Base-by-base conservation (phyloP, 208 protist species). In the Leishmania braziliensis region DNA sequence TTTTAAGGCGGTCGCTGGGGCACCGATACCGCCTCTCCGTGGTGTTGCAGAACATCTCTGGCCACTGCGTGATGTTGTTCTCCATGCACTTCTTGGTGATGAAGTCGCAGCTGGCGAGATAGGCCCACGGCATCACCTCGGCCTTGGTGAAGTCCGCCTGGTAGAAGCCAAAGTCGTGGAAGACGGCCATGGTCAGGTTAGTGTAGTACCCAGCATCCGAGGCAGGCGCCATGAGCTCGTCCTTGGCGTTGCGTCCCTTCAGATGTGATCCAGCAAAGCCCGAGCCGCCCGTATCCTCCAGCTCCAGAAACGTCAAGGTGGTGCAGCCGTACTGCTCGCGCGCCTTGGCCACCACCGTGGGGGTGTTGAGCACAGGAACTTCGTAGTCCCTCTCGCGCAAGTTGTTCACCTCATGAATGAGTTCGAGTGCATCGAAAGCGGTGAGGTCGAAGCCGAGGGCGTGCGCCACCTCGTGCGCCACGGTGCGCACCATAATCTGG, bases 361-460 rank as follows among this genome's bases (percentile, higher is more conserved):
- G 75, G 3, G 82, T 76, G 5, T 43, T 89, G 8, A 98, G 85
- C 4, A 84, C 83, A 26, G 81, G 65, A 39, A 73, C n/a, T n/a
- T n/a, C n/a, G n/a, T n/a, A n/a, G n/a, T n/a, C n/a, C n/a, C n/a
- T n/a, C n/a, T n/a, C n/a, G n/a, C n/a, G n/a, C n/a, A n/a, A n/a
- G n/a, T n/a, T n/a, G n/a, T n/a, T n/a, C n/a, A n/a, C n/a, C n/a
- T n/a, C n/a, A n/a, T n/a, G n/a, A n/a, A n/a, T n/a, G n/a, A n/a
- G n/a, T n/a, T n/a, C n/a, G n/a, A n/a, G n/a, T n/a, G n/a, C n/a
- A n/a, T n/a, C n/a, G n/a, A n/a, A n/a, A n/a, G n/a, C n/a, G n/a
- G n/a, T n/a, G n/a, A n/a, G n/a, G n/a, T n/a, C n/a, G n/a, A n/a
- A 98, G 12, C 96, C 96, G 23, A 98, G 83, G 29, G 92, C 92